phyloP scores from a whole-genome alignment of 1,284 basidiomycete genomes.

The Apiotrichum akiyoshidainum region DNA sequence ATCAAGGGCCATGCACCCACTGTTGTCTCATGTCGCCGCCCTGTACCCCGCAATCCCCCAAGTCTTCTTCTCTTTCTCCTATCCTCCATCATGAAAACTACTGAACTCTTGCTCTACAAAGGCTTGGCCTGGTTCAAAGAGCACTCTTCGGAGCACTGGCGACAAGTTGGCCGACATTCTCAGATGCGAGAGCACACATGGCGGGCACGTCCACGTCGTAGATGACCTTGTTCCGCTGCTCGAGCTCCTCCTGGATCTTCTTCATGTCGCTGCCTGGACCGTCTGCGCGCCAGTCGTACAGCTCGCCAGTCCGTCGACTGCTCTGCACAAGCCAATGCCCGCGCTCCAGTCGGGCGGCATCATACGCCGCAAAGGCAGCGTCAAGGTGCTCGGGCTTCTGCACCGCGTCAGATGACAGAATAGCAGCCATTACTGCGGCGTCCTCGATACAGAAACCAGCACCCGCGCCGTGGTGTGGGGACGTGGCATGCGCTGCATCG shows the following conservation, averaged over 20 bases:
- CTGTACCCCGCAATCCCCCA: no score
- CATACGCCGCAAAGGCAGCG: constrained; percentile 15
- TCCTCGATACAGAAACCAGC: constrained; percentile 27
- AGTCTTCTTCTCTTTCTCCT: no score
- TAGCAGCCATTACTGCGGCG: constrained; percentile 15
- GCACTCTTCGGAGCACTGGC: background rate
- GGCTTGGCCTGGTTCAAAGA: background rate
- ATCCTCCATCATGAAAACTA: no score
- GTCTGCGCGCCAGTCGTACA: constrained; percentile 23
- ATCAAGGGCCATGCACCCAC: no score
- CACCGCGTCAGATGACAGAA: constrained; percentile 6
- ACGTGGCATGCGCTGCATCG: constrained; percentile 24
- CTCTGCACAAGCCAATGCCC: constrained; percentile 20
- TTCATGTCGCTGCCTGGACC: constrained; percentile 17
- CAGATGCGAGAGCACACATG: background rate
- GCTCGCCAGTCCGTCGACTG: constrained; percentile 14
- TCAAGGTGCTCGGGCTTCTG: background rate
- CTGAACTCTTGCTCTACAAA: no score
- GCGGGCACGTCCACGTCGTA: constrained; percentile 10
- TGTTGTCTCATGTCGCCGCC: no score
- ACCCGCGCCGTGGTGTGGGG: constrained; percentile 26
- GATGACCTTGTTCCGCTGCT: constrained; percentile 12
- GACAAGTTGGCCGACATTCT: background rate
- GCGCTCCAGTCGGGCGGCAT: constrained; percentile 15
- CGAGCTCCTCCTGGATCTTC: constrained; percentile 15